Evolutionary conservation across 495 filamentous ascomycete species (phyloP).

Genomic region (Hyaloscypha bicolor): DNA sequence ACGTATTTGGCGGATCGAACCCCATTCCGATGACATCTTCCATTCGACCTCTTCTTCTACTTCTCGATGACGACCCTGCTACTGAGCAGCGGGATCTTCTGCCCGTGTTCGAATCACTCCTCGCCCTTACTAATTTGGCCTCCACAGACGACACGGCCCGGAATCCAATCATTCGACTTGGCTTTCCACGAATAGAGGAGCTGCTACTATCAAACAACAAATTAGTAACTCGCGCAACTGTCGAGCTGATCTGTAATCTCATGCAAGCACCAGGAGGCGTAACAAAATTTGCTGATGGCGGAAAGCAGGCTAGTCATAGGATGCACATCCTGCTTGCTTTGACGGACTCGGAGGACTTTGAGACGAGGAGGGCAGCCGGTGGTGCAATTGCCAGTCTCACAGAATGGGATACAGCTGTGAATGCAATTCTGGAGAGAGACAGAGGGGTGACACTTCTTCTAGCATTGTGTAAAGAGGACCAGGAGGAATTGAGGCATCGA

Average conservation of each 20-base stretch:
- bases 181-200: conserved; percentile 77
- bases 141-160: conserved; percentile 70
- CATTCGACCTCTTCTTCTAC: conserved; percentile 74
- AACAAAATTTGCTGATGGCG: conserved; percentile 72
- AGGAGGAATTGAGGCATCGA: conserved; percentile 73
- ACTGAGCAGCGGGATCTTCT: conserved; percentile 68
- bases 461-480: conserved; percentile 72
- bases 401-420: conserved; percentile 71
- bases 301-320: conserved; percentile 65
- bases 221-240: conserved; percentile 79
- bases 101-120: conserved; percentile 83
- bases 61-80: conserved; percentile 65
- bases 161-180: conserved; percentile 68
- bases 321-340: conserved; percentile 84
- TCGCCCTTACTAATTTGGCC: conserved; percentile 92
- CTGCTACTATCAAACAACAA: conserved; percentile 74
- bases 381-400: conserved; percentile 86
- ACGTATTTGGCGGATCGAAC: conserved; percentile 78
- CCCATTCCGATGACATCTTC: conserved; percentile 72
- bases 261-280: conserved; percentile 76
- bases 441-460: conserved; percentile 72
- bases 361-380: conserved; percentile 80
- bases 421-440: conserved; percentile 66
- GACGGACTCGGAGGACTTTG: conserved; percentile 78
- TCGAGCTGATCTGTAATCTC: conserved; percentile 91